Base-by-base conservation (phyloP, 176 grass and related monocot species). In the Aegilops sharonensis region DNA sequence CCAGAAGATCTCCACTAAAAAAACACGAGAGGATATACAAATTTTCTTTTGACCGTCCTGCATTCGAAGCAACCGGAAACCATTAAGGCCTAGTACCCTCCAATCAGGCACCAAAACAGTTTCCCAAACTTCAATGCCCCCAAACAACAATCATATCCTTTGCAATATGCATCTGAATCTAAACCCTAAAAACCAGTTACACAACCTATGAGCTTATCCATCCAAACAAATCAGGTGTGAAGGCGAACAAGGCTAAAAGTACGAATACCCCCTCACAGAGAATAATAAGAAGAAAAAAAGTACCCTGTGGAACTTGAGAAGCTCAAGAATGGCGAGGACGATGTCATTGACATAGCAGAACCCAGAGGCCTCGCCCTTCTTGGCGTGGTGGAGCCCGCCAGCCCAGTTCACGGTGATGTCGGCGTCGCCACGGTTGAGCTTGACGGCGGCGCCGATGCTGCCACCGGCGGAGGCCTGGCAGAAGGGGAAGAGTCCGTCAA, bases 291-390 rank as follows among this genome's bases (percentile, higher is more conserved):
- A 24, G 36, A 72, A 32, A 13, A 45, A 25, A 73, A 32, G 27
- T 77, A 77, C 95, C 90, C 86, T 84, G 72, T 94, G 95, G 79
- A 93, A 92, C 88, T 94, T 94, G 68, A 97, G 91, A 68, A 97
- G 92, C 88, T 94, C 92, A n/a, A 97, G 92, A 45, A 97, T 94
- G 82, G 86, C 92, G 76, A 97, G 88, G 68, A 97, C 92, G 63
- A 94, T 93, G 86, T 97, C 92, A 85, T 97, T 97, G 52, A 97
- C 88, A 32, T 97, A 97, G 85, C 94, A 97, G 73, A 97, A 97
- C 4, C 95, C 92, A 6, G 95, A 97, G 61, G 95, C 95, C 87
- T 93, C 92, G 60, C 87, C 54, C 83, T 97, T 97, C 79, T 97
- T 97, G 43, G 95, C 95, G 78, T 97, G 95, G 81, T 94, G 95